Evolutionary conservation across 768 basidiomycete species (phyloP).

Genomic region (Solioccasus polychromus): DNA sequence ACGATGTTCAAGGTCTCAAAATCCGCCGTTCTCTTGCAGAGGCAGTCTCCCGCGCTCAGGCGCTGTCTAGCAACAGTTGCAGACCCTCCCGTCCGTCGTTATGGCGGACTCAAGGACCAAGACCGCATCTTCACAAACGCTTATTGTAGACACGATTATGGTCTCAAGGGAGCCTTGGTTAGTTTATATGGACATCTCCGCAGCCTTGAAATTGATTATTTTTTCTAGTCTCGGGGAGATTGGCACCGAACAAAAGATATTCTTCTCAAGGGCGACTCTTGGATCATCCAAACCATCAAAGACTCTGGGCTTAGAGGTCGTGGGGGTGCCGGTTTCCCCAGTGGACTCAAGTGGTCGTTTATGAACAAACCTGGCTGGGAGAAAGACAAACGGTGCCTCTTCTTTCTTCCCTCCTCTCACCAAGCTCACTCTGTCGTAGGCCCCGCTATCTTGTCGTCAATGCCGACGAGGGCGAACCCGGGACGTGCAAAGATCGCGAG

Average conservation of each 20-base stretch:
- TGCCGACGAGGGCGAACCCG: conserved; percentile 97
- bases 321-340: conserved; percentile 96
- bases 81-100: conserved; percentile 84
- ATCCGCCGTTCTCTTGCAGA: conserved; percentile 22
- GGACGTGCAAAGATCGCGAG: conserved; percentile 98
- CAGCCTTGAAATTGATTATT: neutral
- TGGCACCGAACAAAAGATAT: conserved; percentile 99
- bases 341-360: conserved; percentile 95
- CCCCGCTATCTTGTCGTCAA: conserved; percentile 97
- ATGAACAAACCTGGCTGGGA: conserved; percentile 99
- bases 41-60: conserved; percentile 11
- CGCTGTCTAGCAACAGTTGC: conserved; percentile 65
- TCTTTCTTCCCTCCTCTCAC: neutral
- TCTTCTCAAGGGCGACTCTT: conserved; percentile 88
- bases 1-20: conserved; percentile 30
- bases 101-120: conserved; percentile 94
- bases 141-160: conserved; percentile 85
- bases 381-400: conserved; percentile 73
- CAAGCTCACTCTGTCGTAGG: conserved; percentile 37
- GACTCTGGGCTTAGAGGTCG: conserved; percentile 94
- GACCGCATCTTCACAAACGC: conserved; percentile 93
- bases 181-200: neutral
- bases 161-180: conserved; percentile 89
- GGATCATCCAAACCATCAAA: conserved; percentile 97
- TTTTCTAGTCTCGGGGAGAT: conserved; percentile 79